These are phyloP conservation scores for Imleria badia DNA, from an alignment of 768 basidiomycete species.

Conservation along the genomic window DNA sequence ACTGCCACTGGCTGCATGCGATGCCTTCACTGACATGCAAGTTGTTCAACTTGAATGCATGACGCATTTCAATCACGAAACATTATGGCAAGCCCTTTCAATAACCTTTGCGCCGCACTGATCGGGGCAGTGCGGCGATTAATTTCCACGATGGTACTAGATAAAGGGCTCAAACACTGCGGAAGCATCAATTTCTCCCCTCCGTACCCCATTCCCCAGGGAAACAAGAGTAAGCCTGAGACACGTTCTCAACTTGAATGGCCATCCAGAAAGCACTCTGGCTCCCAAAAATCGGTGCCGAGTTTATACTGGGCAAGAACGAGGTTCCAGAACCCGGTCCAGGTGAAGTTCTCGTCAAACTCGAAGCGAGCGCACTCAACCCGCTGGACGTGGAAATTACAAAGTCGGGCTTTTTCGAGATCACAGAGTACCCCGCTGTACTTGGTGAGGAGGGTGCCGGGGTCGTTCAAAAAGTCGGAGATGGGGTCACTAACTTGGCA, in stretches of 20 bases:
- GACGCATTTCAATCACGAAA: no score
- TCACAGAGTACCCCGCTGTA: conserved; percentile 36
- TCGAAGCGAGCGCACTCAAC: conserved; percentile 42
- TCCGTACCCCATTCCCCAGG: no score
- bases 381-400: conserved; percentile 36
- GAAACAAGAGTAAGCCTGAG: no score
- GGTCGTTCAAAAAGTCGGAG: conserved; percentile 35
- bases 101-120: no score
- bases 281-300: conserved; percentile 6
- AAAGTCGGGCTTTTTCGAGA: background rate
- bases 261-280: conserved; percentile 15
- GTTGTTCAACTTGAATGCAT: no score
- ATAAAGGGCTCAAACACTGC: no score
- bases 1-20: no score
- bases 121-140: no score
- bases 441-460: conserved; percentile 40
- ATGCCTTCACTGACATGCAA: no score
- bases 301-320: conserved; percentile 2
- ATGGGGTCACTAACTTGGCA: conserved; percentile 31
- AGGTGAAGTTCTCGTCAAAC: conserved; percentile 42
- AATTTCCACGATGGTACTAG: no score
- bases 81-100: no score
- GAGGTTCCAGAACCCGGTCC: conserved; percentile 37
- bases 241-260: background rate
- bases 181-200: background rate